Conservation (phyloP, 495 filamentous ascomycete species). For the Aspergillus olivimuriae region DNA sequence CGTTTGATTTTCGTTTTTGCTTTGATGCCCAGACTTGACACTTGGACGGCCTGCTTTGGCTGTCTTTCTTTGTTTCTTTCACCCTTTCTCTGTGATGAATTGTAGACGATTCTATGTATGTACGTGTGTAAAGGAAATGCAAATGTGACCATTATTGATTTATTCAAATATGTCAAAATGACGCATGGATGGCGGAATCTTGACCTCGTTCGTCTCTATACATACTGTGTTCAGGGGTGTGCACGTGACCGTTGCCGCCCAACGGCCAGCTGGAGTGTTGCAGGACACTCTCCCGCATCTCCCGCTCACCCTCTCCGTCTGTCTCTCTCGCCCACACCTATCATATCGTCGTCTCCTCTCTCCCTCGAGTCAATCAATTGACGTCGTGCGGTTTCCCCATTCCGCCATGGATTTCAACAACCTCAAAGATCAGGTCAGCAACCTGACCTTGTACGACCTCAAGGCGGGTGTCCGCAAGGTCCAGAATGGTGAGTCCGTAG, state of each 20-base stretch:
- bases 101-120: constrained; percentile 15
- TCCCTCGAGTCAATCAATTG: no score
- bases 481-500: constrained; percentile 75
- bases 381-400: constrained; percentile 2
- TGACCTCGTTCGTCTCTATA: no score
- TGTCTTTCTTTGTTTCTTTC: neutral
- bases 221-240: constrained; percentile 31
- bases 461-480: constrained; percentile 97
- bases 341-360: no score
- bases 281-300: constrained; percentile 10
- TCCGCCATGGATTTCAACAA: constrained; percentile 74
- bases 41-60: no score
- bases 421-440: constrained; percentile 84
- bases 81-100: constrained; percentile 8
- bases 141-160: neutral
- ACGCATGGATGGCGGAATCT: no score
- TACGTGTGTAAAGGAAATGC: constrained; percentile 10
- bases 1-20: neutral
- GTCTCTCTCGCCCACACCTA: no score
- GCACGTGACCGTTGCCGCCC: constrained; percentile 31
- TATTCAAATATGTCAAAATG: neutral
- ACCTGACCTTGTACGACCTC: constrained; percentile 91
- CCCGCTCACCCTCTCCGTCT: constrained; percentile 5
- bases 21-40: constrained; percentile 8
- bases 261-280: constrained; percentile 36